Conservation (phyloP, 2,329 filamentous ascomycete genomes). For the Botrytis elliptica region DNA sequence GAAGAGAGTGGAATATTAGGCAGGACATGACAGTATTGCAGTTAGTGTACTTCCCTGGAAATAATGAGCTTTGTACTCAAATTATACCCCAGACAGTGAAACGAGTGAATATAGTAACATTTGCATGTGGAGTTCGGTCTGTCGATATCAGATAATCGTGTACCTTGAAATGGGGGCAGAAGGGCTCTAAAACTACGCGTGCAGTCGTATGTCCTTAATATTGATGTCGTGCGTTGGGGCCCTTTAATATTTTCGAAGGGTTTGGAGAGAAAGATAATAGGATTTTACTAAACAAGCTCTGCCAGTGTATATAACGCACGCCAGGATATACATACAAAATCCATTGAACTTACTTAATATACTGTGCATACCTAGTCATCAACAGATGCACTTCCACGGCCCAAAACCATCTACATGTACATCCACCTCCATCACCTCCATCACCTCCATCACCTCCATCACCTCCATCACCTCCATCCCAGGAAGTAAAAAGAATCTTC, state of each 20-base stretch:
- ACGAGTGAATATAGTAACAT: neutral
- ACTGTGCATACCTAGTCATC: neutral
- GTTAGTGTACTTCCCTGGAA: neutral
- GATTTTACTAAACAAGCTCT: too few species aligned
- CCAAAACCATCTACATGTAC: too few species aligned
- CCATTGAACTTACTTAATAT: neutral
- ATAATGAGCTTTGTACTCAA: neutral
- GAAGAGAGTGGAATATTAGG: neutral
- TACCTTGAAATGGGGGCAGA: neutral
- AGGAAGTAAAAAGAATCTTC: too few species aligned
- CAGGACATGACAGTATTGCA: neutral
- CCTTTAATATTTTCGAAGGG: too few species aligned
- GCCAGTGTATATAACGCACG: too few species aligned
- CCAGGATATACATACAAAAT: neutral
- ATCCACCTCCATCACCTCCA: too few species aligned
- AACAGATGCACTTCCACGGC: too few species aligned
- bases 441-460: too few species aligned
- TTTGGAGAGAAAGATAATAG: too few species aligned
- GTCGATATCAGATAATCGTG: neutral
- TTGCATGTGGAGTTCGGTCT: neutral
- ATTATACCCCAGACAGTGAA: neutral
- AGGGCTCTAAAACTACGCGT: too few species aligned
- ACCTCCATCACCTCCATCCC: too few species aligned
- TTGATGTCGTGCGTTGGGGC: neutral
- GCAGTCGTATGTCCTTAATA: neutral